Conservation (phyloP, 2,329 filamentous ascomycete species). For the Geosmithia morbida region DNA sequence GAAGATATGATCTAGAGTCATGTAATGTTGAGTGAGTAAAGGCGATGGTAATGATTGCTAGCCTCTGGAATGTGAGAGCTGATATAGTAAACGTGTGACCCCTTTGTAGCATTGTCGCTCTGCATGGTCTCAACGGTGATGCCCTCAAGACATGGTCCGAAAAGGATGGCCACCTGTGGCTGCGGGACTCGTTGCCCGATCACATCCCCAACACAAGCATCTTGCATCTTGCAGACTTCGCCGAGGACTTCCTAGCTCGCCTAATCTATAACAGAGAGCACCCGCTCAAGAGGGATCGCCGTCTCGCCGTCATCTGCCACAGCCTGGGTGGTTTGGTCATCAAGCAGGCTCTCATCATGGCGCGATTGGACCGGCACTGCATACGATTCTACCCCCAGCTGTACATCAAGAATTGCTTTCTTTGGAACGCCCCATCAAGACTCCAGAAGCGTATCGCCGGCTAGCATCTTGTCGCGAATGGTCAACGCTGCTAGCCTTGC, state of each 20-base stretch:
- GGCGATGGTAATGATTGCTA: neutral
- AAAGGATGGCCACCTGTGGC: neutral
- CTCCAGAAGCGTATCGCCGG: neutral
- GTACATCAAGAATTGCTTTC: neutral
- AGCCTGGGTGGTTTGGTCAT: slow-evolving; percentile 1
- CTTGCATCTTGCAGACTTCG: neutral
- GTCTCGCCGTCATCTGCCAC: neutral
- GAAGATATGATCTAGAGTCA: neutral
- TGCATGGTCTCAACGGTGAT: neutral
- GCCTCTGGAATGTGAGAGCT: neutral
- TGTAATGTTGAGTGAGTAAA: neutral
- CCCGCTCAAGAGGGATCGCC: neutral
- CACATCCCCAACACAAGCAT: neutral
- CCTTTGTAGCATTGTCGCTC: neutral
- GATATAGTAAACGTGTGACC: neutral
- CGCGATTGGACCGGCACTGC: neutral
- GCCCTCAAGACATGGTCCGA: slow-evolving; percentile 1
- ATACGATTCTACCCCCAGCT: neutral
- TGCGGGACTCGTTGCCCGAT: neutral
- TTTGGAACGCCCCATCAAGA: neutral
- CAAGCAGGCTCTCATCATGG: neutral
- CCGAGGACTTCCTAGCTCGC: neutral
- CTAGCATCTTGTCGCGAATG: neutral
- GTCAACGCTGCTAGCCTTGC: neutral
- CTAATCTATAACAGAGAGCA: neutral